These are phyloP conservation scores for Umbellularia californica DNA, from an alignment of 164 flowering plant species.

Conservation along the genomic window DNA sequence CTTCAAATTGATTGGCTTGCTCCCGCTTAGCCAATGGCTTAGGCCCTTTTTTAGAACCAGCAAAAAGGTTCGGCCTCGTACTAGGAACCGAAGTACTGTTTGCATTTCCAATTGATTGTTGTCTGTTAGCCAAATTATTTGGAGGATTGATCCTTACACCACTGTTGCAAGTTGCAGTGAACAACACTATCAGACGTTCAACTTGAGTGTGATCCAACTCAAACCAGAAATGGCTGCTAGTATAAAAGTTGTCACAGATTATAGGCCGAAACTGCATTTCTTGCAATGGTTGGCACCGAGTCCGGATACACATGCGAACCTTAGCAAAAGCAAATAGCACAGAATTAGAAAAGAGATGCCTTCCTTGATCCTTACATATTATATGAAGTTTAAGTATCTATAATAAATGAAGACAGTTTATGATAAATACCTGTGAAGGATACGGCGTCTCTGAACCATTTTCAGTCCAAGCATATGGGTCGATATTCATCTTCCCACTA, in stretches of 20 bases:
- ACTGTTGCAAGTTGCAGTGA: conserved; percentile 24
- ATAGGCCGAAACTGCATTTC: conserved; percentile 57
- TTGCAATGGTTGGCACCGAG: conserved; percentile 47
- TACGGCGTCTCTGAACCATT: conserved; percentile 55
- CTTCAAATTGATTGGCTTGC: conserved; percentile 4
- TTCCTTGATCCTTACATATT: not conserved
- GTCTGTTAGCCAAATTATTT: not conserved
- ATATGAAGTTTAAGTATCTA: not conserved
- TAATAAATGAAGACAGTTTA: not conserved
- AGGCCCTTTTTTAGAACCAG: not conserved
- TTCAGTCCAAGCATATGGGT: conserved; percentile 73
- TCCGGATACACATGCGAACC: conserved; percentile 59
- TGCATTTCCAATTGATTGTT: not conserved
- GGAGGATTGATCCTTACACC: conserved; percentile 7
- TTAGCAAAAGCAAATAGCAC: conserved; percentile 17
- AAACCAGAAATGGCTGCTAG: conserved; percentile 55
- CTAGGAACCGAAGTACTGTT: not conserved
- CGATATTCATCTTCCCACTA: conserved; percentile 54
- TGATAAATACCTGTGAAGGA: conserved; percentile 60
- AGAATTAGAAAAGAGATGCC: conserved; percentile 3
- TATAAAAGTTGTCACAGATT: conserved; percentile 62
- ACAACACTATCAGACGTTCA: conserved; percentile 38
- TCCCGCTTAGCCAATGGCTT: not conserved
- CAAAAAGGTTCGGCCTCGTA: not conserved
- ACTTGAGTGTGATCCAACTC: conserved; percentile 84